Base-by-base conservation (phyloP, 202 grass and related monocot species). In the Schoenoplectus tabernaemontani region DNA sequence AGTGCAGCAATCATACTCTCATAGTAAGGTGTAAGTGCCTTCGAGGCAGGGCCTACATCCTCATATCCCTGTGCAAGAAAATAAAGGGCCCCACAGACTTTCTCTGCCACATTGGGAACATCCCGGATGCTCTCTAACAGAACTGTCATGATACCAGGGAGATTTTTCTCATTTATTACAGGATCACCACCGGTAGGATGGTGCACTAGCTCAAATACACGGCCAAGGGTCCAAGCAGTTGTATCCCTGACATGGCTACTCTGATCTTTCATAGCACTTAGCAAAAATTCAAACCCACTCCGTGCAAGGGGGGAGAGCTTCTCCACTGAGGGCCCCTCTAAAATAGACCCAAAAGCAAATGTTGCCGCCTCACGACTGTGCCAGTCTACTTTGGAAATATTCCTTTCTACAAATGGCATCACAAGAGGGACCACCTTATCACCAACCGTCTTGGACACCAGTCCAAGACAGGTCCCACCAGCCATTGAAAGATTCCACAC, bases 401-500 rank as follows among this genome's bases (percentile, higher is more conserved):
- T 93, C 20, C 50, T 58, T 84, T 93, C 86, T 9, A 93, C 80
- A 85, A 96, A 96, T 19, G 90, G 90, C 90, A 96, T 96, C 43
- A 96, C 90, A 84, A 93, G 86, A 63, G 83, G 88, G 22, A 93
- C 88, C 64, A 93, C 63, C 59, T 84, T 86, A 88, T 93, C 91
- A 0, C 88, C 88, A 20, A 93, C 91, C 77, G 85, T 93, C 83
- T 88, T 88, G 79, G 91, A 75, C 28, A 93, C 83, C 53, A 93
- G 88, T 16, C 91, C 91, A 73, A 93, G 91, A 78, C 92, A 96
- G 4, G 89, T 92, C 37, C 92, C 92, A 65, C 92, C 92, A 83
- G 89, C 88, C 92, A 92, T 96, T 69, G 92, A 89, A 86, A 96
- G 87, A 78, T 92, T 96, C 92, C 92, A 96, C 15, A 83, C 64